phyloP scores from a whole-genome alignment of 2,329 filamentous ascomycete species.

The Colletotrichum euphorbiae region DNA sequence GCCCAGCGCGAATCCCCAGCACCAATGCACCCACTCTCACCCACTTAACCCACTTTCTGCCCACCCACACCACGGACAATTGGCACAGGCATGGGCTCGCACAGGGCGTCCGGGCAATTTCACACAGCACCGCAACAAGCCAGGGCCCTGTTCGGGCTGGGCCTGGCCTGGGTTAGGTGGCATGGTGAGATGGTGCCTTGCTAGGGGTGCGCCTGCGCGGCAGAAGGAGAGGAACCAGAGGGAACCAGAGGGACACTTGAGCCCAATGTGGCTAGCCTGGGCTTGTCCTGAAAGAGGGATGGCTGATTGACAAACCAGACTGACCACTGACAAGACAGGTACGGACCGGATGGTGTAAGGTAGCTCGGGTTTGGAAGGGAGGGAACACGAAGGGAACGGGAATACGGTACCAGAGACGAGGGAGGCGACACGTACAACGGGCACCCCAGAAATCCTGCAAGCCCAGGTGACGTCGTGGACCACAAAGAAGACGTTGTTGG shows the following conservation, averaged over 20 bases:
- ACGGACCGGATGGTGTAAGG: conserved; percentile 10
- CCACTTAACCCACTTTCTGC: conserved; percentile 33
- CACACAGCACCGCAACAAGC: conserved; percentile 18
- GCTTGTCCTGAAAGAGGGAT: conserved; percentile 35
- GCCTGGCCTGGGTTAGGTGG: conserved; percentile 18
- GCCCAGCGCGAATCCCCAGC: conserved; percentile 12
- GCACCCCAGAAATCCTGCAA: conserved; percentile 2
- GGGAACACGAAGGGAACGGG: conserved; percentile 21
- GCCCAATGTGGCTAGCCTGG: conserved; percentile 27
- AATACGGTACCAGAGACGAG: conserved; percentile 20
- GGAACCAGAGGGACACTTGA: conserved; percentile 39
- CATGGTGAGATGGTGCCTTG: conserved; percentile 34
- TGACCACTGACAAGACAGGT: conserved; percentile 23
- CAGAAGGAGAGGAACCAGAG: conserved; percentile 28
- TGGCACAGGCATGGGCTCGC: conserved; percentile 6
- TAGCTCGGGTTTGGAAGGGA: not conserved
- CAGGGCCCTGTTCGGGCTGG: conserved; percentile 31
- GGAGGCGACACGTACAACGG: conserved; percentile 24
- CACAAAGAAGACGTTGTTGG: not conserved
- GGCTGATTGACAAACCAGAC: conserved; percentile 33
- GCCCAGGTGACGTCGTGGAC: conserved; percentile 12
- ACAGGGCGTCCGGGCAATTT: conserved; percentile 19
- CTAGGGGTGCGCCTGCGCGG: conserved; percentile 35
- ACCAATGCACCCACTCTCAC: conserved; percentile 33
- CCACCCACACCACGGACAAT: conserved; percentile 22